Conservation (phyloP, 257 asterid genomes). For the Plectranthus barbatus region DNA sequence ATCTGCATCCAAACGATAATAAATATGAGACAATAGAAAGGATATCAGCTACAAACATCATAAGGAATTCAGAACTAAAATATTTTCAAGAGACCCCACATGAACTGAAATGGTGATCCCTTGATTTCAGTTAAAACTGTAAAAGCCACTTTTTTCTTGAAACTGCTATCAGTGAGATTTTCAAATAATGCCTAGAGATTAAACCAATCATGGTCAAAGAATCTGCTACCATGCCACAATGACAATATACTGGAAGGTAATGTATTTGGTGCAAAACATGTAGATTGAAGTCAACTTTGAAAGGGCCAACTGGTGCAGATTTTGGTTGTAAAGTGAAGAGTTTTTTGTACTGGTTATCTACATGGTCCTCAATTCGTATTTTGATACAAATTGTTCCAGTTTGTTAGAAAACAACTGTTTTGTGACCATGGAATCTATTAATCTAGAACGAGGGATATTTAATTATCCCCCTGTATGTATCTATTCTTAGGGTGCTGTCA, state of each 20-base stretch:
- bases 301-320: background rate
- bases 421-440: background rate
- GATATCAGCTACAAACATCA: conserved; percentile 4
- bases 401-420: background rate
- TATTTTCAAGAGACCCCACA: background rate
- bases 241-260: background rate
- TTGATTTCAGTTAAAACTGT: background rate
- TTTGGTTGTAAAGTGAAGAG: background rate
- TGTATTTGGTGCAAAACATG: background rate
- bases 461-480: background rate
- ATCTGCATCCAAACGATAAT: conserved; percentile 51
- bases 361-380: background rate
- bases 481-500: background rate
- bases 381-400: background rate
- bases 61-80: background rate
- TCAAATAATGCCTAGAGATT: background rate
- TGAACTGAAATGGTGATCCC: background rate
- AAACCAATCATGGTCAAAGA: background rate
- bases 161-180: background rate
- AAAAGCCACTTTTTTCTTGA: background rate
- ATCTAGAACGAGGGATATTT: background rate
- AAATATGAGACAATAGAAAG: conserved; percentile 4
- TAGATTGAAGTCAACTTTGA: background rate
- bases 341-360: background rate
- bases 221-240: background rate